Evolutionary conservation across 2,329 filamentous ascomycete species (phyloP).

Genomic region (Helotiales sp.): DNA sequence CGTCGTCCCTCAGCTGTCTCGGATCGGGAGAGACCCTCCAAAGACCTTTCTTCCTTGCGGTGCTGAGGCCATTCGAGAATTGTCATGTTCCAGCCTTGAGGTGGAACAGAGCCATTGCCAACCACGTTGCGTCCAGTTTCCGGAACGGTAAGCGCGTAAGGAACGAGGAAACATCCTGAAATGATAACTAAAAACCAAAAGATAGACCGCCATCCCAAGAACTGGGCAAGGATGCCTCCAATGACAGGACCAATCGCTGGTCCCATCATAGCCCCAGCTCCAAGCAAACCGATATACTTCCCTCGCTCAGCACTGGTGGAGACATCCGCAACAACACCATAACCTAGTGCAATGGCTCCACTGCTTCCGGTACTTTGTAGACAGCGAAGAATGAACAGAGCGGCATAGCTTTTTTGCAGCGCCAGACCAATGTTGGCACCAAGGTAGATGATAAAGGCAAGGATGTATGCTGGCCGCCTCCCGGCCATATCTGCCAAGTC

Average conservation of each 20-base stretch:
- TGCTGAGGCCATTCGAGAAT: constrained; percentile 52
- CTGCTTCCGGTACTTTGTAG: constrained; percentile 62
- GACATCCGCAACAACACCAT: constrained; percentile 74
- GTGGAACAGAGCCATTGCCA: constrained; percentile 55
- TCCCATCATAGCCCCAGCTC: constrained; percentile 55
- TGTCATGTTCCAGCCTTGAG: constrained; percentile 63
- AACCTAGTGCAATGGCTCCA: constrained; percentile 69
- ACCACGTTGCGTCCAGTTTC: constrained; percentile 44
- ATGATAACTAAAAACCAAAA: constrained; percentile 60
- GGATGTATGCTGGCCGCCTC: constrained; percentile 59
- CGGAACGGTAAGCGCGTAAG: constrained; percentile 39
- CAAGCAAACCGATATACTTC: constrained; percentile 73
- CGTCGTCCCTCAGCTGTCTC: constrained; percentile 44
- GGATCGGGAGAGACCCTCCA: constrained; percentile 35
- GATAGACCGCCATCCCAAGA: constrained; percentile 55
- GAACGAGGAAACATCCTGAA: constrained; percentile 46
- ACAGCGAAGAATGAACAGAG: constrained; percentile 60
- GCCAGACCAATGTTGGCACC: constrained; percentile 62
- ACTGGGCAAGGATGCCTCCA: constrained; percentile 53
- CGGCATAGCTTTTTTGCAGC: constrained; percentile 55
- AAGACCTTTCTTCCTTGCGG: constrained; percentile 35
- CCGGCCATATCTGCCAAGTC: constrained; percentile 61
- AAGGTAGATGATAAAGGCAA: constrained; percentile 61
- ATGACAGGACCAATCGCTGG: constrained; percentile 56
- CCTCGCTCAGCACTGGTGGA: constrained; percentile 72